Percentiles rank a stretch among this genome's conserved stretches.
These are phyloP conservation scores for Suhomyces atakaporum DNA, from an alignment of 1,139 yeast genomes.

Conservation along the genomic window DNA sequence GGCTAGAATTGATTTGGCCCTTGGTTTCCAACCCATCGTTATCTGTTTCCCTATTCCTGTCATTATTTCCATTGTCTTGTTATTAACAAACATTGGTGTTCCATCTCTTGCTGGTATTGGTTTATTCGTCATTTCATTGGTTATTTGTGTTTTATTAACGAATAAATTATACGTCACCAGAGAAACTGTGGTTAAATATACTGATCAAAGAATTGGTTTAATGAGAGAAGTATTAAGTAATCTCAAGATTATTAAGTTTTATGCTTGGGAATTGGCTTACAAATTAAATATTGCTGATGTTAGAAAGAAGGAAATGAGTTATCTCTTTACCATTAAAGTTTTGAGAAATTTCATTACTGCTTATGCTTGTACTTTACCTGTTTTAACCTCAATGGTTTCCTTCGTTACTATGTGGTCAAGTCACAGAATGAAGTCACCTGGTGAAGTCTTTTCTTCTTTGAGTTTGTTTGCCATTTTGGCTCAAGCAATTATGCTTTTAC, in stretches of 20 bases:
- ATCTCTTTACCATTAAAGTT: constrained; percentile 45
- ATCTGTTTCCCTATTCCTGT: constrained; percentile 50
- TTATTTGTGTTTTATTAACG: constrained; percentile 41
- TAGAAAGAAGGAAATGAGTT: constrained; percentile 43
- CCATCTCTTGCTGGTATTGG: constrained; percentile 48
- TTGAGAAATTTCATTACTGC: constrained; percentile 49
- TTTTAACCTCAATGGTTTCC: constrained; percentile 21
- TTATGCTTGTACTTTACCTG: constrained; percentile 41
- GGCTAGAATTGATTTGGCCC: constrained; percentile 48
- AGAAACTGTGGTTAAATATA: constrained; percentile 40
- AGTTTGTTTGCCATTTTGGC: constrained; percentile 54
- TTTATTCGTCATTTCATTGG: constrained; percentile 40
- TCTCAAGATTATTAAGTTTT: constrained; percentile 47
- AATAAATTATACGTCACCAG: constrained; percentile 38
- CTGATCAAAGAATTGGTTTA: constrained; percentile 46
- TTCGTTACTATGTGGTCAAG: constrained; percentile 49
- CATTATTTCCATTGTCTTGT: constrained; percentile 39
- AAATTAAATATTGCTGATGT: constrained; percentile 36
- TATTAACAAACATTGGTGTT: constrained; percentile 40
- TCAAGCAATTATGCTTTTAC: constrained; percentile 53
- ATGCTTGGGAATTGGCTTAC: constrained; percentile 53
- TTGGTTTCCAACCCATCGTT: constrained; percentile 49
- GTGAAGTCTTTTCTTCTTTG: constrained; percentile 52
- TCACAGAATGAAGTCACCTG: constrained; percentile 35
- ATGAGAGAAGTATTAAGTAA: constrained; percentile 48